These are phyloP conservation scores for Aspergillus sp. DNA, from an alignment of 2,329 filamentous ascomycete species.

Conservation along the genomic window DNA sequence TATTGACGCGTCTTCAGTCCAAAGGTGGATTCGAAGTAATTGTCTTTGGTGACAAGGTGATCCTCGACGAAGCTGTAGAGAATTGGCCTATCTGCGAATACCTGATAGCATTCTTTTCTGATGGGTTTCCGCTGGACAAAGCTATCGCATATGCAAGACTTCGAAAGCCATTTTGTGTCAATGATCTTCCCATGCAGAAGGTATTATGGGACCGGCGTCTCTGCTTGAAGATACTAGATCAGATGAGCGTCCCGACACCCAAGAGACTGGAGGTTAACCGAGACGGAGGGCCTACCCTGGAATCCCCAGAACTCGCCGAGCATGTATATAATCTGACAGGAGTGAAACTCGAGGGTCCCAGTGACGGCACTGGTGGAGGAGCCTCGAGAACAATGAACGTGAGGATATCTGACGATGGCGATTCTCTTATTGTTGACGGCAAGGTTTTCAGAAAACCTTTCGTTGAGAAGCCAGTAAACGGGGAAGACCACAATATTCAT, in stretches of 20 bases:
- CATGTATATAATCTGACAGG: conserved; percentile 80
- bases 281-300: conserved; percentile 80
- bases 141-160: conserved; percentile 93
- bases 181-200: conserved; percentile 96
- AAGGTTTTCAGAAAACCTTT: conserved; percentile 83
- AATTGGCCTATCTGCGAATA: conserved; percentile 98
- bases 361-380: conserved; percentile 66
- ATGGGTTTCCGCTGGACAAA: conserved; percentile 95
- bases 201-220: conserved; percentile 93
- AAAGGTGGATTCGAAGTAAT: conserved; percentile 94
- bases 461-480: conserved; percentile 97
- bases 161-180: conserved; percentile 94
- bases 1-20: conserved; percentile 85
- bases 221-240: conserved; percentile 83
- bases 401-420: conserved; percentile 84
- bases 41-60: conserved; percentile 98
- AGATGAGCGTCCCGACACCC: conserved; percentile 86
- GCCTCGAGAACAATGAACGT: conserved; percentile 64
- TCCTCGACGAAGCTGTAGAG: conserved; percentile 92
- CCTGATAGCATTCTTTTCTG: conserved; percentile 96
- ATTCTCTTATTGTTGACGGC: conserved; percentile 86
- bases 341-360: conserved; percentile 69
- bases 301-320: conserved; percentile 76
- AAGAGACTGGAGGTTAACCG: conserved; percentile 86
- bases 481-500: conserved; percentile 97